Evolutionary conservation across 305 asterid species (phyloP).

Genomic region (Plantago coronopus): DNA sequence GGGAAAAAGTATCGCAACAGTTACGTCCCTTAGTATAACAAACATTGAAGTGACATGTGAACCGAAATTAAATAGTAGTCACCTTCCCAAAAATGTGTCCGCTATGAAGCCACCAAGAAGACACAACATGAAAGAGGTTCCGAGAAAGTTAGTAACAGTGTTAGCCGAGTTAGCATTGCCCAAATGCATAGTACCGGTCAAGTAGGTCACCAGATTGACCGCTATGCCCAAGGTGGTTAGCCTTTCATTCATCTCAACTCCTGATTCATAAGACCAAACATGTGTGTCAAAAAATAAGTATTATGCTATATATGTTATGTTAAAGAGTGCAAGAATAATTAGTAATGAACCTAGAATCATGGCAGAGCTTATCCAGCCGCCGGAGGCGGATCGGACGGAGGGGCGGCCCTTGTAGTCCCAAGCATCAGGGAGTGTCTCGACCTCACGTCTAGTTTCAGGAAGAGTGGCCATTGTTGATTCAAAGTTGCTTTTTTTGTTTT

Average conservation of each 20-base stretch:
- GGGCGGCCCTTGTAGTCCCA: conserved; percentile 78
- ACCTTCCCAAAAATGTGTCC: conserved; percentile 80
- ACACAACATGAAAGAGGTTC: conserved; percentile 75
- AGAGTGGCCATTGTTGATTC: conserved; percentile 31
- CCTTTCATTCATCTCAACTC: conserved; percentile 64
- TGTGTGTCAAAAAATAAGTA: not conserved
- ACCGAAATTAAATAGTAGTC: not conserved
- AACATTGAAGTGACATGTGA: too few species aligned
- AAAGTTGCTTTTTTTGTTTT: conserved; percentile 13
- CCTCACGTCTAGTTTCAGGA: conserved; percentile 49
- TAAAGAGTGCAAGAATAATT: too few species aligned
- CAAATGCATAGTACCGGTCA: conserved; percentile 76
- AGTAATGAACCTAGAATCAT: conserved; percentile 56
- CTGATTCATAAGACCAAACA: conserved; percentile 23
- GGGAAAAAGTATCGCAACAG: too few species aligned
- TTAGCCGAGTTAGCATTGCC: conserved; percentile 77
- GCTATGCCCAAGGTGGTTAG: conserved; percentile 75
- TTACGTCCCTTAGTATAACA: too few species aligned
- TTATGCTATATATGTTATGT: too few species aligned
- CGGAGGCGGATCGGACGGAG: conserved; percentile 56
- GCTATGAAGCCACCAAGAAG: conserved; percentile 82
- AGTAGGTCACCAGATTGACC: conserved; percentile 64
- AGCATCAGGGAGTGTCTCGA: conserved; percentile 59
- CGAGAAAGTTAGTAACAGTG: conserved; percentile 72
- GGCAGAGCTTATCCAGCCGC: conserved; percentile 77